Evolutionary conservation across 2,329 filamentous ascomycete genomes (phyloP).

Genomic region (Colletotrichum chlorophyti): DNA sequence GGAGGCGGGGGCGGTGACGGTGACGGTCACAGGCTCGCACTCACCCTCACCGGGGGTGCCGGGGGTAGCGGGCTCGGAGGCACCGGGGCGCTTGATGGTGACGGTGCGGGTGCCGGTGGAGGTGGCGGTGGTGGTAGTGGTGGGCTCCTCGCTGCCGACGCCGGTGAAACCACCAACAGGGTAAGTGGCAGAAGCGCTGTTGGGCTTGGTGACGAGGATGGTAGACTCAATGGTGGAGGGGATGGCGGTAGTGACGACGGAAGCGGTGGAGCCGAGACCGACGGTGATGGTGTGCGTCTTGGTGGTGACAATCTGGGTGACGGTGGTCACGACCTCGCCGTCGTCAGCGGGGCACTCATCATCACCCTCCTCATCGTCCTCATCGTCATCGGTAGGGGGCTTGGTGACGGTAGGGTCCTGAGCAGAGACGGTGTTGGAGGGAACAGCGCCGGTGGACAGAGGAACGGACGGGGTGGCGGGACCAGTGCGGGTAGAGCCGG

Average conservation of each 20-base stretch:
- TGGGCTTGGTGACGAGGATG: constrained; percentile 34
- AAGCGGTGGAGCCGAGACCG: constrained; percentile 38
- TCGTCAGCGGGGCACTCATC: constrained; percentile 26
- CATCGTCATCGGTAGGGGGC: constrained; percentile 5
- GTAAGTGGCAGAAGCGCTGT: neutral
- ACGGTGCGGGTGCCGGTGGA: constrained; percentile 43
- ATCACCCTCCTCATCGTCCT: constrained; percentile 21
- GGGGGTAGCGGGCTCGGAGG: constrained; percentile 6
- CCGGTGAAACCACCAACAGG: constrained; percentile 24
- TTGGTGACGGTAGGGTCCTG: constrained; percentile 28
- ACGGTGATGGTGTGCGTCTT: constrained; percentile 43
- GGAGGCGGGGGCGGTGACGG: constrained; percentile 34
- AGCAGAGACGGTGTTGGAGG: constrained; percentile 28
- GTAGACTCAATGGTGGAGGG: constrained; percentile 50
- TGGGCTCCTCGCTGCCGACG: constrained; percentile 34
- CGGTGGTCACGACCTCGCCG: constrained; percentile 28
- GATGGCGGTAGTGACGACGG: constrained; percentile 50
- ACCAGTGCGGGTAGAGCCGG: constrained; percentile 43
- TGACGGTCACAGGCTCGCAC: constrained; percentile 30
- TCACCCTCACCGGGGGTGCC: constrained; percentile 18
- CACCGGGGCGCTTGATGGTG: constrained; percentile 36
- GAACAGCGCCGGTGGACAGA: constrained; percentile 44
- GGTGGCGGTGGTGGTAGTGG: constrained; percentile 47
- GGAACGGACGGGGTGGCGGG: constrained; percentile 35
- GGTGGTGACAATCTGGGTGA: constrained; percentile 38